Conservation (phyloP, 495 filamentous ascomycete species). For the Tetracladium marchalianum region DNA sequence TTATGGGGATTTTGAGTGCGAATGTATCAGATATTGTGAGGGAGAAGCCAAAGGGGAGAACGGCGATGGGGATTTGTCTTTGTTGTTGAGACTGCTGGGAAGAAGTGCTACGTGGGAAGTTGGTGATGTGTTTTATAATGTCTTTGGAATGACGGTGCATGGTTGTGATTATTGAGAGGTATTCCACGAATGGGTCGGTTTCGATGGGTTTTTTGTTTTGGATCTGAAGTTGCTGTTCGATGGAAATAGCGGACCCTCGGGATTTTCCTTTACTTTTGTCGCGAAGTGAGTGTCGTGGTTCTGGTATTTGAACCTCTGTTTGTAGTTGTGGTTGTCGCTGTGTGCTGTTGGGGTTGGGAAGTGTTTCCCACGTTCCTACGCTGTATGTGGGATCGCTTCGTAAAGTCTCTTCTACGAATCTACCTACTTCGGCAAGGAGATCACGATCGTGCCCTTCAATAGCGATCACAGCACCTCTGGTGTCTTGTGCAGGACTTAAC, state of each 20-base stretch:
- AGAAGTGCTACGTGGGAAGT: neutral
- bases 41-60: conserved; percentile 61
- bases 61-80: conserved; percentile 47
- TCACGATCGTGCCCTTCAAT: conserved; percentile 61
- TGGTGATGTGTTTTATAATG: conserved; percentile 53
- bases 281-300: neutral
- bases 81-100: conserved; percentile 3
- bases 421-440: conserved; percentile 43
- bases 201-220: conserved; percentile 5
- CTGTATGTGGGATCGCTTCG: conserved; percentile 45
- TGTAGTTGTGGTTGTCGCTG: neutral
- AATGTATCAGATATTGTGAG: conserved; percentile 68
- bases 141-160: conserved; percentile 66
- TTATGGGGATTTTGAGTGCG: conserved; percentile 59
- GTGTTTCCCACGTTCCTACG: conserved; percentile 39
- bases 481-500: conserved; percentile 29
- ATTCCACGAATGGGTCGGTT: conserved; percentile 44
- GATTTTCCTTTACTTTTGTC: no score
- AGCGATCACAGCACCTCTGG: conserved; percentile 69
- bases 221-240: conserved; percentile 1
- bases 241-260: neutral
- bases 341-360: neutral
- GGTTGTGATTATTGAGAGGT: conserved; percentile 54
- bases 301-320: conserved; percentile 6
- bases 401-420: conserved; percentile 52